These are phyloP conservation scores for Suillus cothurnatus DNA, from an alignment of 768 basidiomycete species.

Conservation along the genomic window DNA sequence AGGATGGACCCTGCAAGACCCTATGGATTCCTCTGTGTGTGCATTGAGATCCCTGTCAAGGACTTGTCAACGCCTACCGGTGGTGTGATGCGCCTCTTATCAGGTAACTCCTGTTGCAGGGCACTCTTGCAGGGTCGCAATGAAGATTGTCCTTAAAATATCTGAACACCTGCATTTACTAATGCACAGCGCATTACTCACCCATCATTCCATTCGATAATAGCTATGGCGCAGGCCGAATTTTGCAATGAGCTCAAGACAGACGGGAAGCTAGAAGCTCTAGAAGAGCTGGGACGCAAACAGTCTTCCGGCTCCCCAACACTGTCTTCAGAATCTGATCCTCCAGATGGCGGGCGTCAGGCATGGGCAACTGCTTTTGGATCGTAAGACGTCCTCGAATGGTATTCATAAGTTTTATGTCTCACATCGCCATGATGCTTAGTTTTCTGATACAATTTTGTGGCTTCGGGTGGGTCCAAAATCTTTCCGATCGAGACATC, in stretches of 20 bases:
- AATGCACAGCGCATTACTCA: neutral
- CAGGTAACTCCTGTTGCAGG: neutral
- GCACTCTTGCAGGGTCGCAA: neutral
- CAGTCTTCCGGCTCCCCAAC: neutral
- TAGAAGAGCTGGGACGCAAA: slow-evolving; percentile 1
- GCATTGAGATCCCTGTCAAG: neutral
- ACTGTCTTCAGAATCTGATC: neutral
- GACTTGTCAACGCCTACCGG: neutral
- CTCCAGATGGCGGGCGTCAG: slow-evolving; percentile 11
- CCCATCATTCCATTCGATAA: neutral
- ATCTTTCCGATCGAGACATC: neutral
- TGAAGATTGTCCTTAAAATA: neutral
- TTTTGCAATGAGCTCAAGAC: neutral
- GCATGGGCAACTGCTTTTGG: slow-evolving; percentile 17
- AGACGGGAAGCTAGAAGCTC: neutral
- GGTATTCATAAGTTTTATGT: neutral
- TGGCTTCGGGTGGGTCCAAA: slow-evolving; percentile 25
- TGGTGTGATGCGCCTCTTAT: neutral
- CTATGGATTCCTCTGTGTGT: neutral
- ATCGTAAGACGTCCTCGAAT: slow-evolving; percentile 9
- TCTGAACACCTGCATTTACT: neutral
- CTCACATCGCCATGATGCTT: neutral
- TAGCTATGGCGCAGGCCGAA: neutral
- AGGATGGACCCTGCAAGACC: neutral
- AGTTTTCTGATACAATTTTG: slow-evolving; percentile 31